Evolutionary conservation across 805 yeast species (phyloP).

Genomic region (Candida taoyuanica): DNA sequence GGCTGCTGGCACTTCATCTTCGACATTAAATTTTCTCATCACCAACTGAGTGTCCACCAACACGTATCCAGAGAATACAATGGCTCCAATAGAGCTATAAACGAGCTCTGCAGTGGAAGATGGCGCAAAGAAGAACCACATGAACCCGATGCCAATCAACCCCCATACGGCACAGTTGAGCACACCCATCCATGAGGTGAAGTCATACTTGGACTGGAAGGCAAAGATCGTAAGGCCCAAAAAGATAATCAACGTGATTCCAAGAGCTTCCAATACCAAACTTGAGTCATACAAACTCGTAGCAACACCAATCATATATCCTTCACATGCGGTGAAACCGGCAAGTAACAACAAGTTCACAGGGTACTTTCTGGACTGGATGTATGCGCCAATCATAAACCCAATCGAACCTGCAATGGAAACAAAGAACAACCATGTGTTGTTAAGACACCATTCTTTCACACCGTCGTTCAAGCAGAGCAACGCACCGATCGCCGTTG

Average conservation of each 20-base stretch:
- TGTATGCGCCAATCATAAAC: conserved; percentile 56
- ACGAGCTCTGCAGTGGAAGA: conserved; percentile 52
- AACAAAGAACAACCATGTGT: conserved; percentile 56
- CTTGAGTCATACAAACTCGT: conserved; percentile 59
- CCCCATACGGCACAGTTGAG: conserved; percentile 56
- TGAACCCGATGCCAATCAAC: conserved; percentile 35
- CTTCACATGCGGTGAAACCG: conserved; percentile 70
- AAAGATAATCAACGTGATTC: conserved; percentile 65
- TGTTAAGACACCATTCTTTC: conserved; percentile 49
- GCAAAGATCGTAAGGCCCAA: conserved; percentile 76
- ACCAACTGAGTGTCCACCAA: conserved; percentile 79
- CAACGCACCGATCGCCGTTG: conserved; percentile 52
- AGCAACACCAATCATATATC: conserved; percentile 64
- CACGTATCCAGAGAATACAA: conserved; percentile 66
- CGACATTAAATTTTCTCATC: conserved; percentile 69
- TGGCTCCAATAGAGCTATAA: conserved; percentile 70
- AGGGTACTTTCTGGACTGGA: conserved; percentile 67
- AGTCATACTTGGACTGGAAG: conserved; percentile 71
- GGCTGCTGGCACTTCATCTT: conserved; percentile 81
- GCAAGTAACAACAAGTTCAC: conserved; percentile 54
- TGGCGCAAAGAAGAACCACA: conserved; percentile 53
- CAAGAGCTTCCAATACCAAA: conserved; percentile 64
- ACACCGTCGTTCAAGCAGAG: conserved; percentile 42
- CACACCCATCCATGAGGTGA: conserved; percentile 61
- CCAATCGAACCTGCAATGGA: conserved; percentile 58